Evolutionary conservation across 306 rosid species (phyloP).

Genomic region (Pterocarpus macrocarpus): DNA sequence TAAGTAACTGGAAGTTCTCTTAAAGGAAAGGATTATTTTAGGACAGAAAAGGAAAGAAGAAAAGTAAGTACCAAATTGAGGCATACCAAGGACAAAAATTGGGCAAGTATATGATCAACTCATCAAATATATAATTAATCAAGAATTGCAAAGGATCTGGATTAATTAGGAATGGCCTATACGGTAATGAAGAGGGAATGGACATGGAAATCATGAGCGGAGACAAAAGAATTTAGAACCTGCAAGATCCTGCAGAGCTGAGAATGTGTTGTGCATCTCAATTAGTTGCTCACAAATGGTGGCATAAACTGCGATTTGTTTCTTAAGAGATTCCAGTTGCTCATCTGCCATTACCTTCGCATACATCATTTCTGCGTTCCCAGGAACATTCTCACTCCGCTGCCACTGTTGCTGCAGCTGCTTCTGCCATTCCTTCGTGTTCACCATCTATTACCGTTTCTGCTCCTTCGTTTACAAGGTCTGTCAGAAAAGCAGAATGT

Average conservation of each 20-base stretch:
- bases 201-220: too few species aligned
- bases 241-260: slow-evolving; percentile 86
- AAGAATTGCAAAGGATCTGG: too few species aligned
- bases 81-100: too few species aligned
- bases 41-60: too few species aligned
- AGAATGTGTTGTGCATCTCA: slow-evolving; percentile 80
- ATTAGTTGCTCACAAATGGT: slow-evolving; percentile 86
- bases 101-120: too few species aligned
- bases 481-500: slow-evolving; percentile 33
- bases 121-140: too few species aligned
- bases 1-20: too few species aligned
- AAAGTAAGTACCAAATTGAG: too few species aligned
- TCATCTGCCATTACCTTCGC: slow-evolving; percentile 97
- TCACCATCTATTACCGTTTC: slow-evolving; percentile 35
- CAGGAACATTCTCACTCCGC: too few species aligned
- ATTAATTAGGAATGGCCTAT: too few species aligned
- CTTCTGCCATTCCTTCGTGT: slow-evolving; percentile 12
- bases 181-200: background rate
- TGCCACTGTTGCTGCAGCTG: background rate
- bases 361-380: slow-evolving; percentile 61
- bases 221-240: slow-evolving; percentile 47
- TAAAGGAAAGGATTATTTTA: too few species aligned
- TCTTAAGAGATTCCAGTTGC: slow-evolving; percentile 86
- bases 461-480: background rate
- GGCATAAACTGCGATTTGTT: slow-evolving; percentile 85